Conservation (phyloP, 306 rosid species). For the Acacia acuminata region DNA sequence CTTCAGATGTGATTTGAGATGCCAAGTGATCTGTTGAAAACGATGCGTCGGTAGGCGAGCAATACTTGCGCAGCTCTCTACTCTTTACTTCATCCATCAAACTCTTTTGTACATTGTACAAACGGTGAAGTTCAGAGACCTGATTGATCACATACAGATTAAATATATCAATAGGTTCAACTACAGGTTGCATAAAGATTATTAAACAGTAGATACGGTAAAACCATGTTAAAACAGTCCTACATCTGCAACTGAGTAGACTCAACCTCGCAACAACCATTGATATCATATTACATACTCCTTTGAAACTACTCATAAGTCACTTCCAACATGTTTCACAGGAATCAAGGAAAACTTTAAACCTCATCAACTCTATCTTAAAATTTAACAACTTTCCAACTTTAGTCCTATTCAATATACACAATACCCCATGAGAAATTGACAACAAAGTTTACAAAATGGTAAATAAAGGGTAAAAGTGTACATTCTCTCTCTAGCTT, state of each 20-base stretch:
- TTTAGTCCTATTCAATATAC: too few species aligned
- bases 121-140: constrained; percentile 90
- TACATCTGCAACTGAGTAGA: constrained; percentile 10
- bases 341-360: too few species aligned
- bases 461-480: too few species aligned
- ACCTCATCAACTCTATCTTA: too few species aligned
- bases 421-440: too few species aligned
- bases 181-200: constrained; percentile 27
- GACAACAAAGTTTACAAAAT: too few species aligned
- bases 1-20: constrained; percentile 64
- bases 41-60: constrained; percentile 51
- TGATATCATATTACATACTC: background rate
- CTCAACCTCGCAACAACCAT: constrained; percentile 5
- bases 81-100: constrained; percentile 77
- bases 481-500: too few species aligned
- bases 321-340: too few species aligned
- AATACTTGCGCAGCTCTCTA: constrained; percentile 60
- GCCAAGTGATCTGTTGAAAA: constrained; percentile 61
- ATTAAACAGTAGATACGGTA: constrained; percentile 19
- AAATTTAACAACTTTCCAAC: too few species aligned
- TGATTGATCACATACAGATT: constrained; percentile 40
- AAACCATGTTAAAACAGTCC: constrained; percentile 8
- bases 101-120: constrained; percentile 86
- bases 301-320: too few species aligned
- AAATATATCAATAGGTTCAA: constrained; percentile 33